Base-by-base conservation (phyloP, 306 rosid species). In the Inga oerstediana region DNA sequence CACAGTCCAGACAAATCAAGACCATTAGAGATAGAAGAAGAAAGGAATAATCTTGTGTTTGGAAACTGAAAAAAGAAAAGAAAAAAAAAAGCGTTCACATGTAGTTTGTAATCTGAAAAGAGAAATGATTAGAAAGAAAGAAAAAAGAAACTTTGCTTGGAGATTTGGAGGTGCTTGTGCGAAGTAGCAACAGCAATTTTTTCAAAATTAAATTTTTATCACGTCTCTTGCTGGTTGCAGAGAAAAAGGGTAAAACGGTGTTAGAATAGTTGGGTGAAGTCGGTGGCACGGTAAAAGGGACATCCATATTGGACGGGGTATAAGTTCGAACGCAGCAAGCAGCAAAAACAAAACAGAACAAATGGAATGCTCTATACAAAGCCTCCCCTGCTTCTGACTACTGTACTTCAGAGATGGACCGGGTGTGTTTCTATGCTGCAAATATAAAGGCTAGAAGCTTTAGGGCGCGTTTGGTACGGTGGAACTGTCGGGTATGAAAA, bases 41-140 rank as follows among this genome's bases (percentile, higher is more conserved):
- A 80, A 84, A 87, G 83, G 90, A 87, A 91, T 84, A 88, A 88
- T 15, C 30, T 83, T 68, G 76, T 56, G 80, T 41, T 12, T 62
- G 37, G 44, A 80, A 85, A 75, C 85, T 70, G 45, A 77, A 76
- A 74, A 85, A 85, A 72, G 91, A n/a, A 88, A 82, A 81, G 76
- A 35, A 17, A 13, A 82, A 15, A 82, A 85, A 85, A 85, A 72
- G 91, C 64, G 78, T 41, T 81, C 81, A 65, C 54, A 70, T 71
- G 77, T 46, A 48, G 80, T 72, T 83, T 59, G 67, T 30, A 74
- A 84, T 51, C 78, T 71, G 17, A 82, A 87, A 84, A 77, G 77
- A 72, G 64, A 74, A 12, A 39, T 44, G 76, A 62, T 59, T n/a
- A 27, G 37, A 62, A 62, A 61, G 34, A 61, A 24, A 27, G 17